Percentiles rank a stretch among this genome's conserved stretches.
phyloP scores from a whole-genome alignment of 108 stramenopile species.

The Mayamaea pseudoterrestris region DNA sequence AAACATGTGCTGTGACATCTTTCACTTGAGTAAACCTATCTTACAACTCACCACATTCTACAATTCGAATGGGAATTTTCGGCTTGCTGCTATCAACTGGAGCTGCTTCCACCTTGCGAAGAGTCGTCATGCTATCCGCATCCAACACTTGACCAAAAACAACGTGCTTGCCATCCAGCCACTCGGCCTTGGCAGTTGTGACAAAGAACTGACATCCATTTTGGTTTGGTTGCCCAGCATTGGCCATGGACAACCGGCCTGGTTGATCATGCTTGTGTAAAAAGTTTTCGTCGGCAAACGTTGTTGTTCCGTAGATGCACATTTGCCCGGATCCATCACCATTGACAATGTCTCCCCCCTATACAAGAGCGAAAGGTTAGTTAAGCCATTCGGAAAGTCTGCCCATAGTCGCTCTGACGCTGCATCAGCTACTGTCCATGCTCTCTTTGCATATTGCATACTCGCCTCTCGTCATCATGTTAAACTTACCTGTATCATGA shows the following conservation, averaged over 20 bases:
- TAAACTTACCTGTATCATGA: too few relatives aligned
- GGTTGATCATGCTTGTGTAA: slow-evolving; percentile 74
- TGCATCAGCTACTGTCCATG: too few relatives aligned
- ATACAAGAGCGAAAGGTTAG: slow-evolving; percentile 38
- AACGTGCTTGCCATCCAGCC: slow-evolving; percentile 89
- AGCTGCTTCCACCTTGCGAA: slow-evolving; percentile 78
- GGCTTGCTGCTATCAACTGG: slow-evolving; percentile 63
- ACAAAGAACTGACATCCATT: slow-evolving; percentile 96
- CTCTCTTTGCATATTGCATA: too few relatives aligned
- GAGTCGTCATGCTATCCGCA: slow-evolving; percentile 79
- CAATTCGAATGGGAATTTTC: slow-evolving; percentile 55
- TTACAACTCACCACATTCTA: slow-evolving; percentile 76
- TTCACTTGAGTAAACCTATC: too few relatives aligned
- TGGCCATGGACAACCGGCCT: slow-evolving; percentile 50
- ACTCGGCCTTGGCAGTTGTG: slow-evolving; percentile 84
- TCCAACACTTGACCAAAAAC: slow-evolving; percentile 97
- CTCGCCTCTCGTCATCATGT: too few relatives aligned
- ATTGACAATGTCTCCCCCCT: slow-evolving; percentile 82
- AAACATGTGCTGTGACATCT: too few relatives aligned
- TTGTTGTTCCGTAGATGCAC: slow-evolving; percentile 58
- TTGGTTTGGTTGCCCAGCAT: slow-evolving; percentile 9
- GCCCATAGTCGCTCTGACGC: too few relatives aligned
- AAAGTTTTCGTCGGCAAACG: slow-evolving; percentile 96
- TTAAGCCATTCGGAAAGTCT: neutral
- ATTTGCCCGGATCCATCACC: slow-evolving; percentile 59